Evolutionary conservation across 2,329 filamentous ascomycete genomes (phyloP), one percentile per base, ranked within the genome.

Genomic region (Chrysosporium queenslandicum): DNA sequence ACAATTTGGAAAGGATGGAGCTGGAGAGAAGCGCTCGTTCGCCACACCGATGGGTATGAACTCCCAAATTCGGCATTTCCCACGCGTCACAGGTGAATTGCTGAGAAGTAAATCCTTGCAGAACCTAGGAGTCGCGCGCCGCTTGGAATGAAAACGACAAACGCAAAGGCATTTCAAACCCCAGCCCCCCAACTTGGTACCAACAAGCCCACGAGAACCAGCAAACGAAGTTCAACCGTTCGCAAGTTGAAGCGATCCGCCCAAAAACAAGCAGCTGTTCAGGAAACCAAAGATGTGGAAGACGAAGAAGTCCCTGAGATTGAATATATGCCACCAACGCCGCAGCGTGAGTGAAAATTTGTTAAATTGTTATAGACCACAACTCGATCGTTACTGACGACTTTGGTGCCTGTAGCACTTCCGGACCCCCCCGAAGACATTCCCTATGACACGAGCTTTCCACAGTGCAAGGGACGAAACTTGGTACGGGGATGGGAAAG

Each of bases 111-210:
- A 29, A 30, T 27, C 16, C 20, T 16, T 29, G 21, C 20, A 83
- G 81, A 77, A 52, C 77, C 83, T 47, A 81, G 82, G 54, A 83
- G 75, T 55, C 82, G 91, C 62, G 89, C 90, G 34, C 86, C 88
- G 11, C 74, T 98, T 45, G 91, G 91, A 30, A 85, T 87, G 76
- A 98, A 98, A 71, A 97, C 91, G 1, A 97, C 92, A 49, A 98
- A 98, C 68, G 88, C 87, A 50, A 97, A 94, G 74, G 79, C 83
- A 55, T 77, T 82, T 58, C 82, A 85, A 57, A 83, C 82, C 3
- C 79, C 79, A 5, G 82, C 79, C 27, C 82, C 78, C 29, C 84
- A 82, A 61, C 73, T 72, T 54, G 73, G 75, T 20, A 74, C 77
- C 37, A 75, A 77, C 45, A 80, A 82, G 54, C 68, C 78, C 46